Percentiles rank a stretch among this genome's conserved stretches.
phyloP scores from a whole-genome alignment of 345 rosid genomes.

The Sapria himalayana region DNA sequence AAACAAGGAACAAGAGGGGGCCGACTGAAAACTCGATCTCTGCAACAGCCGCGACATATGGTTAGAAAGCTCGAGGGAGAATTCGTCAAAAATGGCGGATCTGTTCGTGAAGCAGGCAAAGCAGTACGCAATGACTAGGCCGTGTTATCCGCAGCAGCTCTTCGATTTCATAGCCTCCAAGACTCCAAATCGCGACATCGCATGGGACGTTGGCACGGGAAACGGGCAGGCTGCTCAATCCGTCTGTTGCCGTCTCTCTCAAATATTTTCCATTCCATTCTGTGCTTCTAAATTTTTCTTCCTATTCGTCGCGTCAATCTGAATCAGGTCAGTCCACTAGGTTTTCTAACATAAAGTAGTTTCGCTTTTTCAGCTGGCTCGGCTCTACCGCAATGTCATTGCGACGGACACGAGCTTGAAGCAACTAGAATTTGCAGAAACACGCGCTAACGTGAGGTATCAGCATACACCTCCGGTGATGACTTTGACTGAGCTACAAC shows the following conservation, averaged over 20 bases:
- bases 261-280: neutral
- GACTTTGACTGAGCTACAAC: constrained; percentile 22
- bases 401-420: constrained; percentile 73
- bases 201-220: constrained; percentile 83
- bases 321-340: constrained; percentile 13
- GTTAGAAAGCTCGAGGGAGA: neutral
- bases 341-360: neutral
- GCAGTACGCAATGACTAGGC: constrained; percentile 42
- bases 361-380: constrained; percentile 27
- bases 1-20: too few relatives aligned
- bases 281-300: too few relatives aligned
- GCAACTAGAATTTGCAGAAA: constrained; percentile 40
- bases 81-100: constrained; percentile 38
- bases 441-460: constrained; percentile 37
- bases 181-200: constrained; percentile 43
- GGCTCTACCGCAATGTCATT: constrained; percentile 40
- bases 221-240: constrained; percentile 65
- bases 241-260: constrained; percentile 17
- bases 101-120: constrained; percentile 59
- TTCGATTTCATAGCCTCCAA: constrained; percentile 57
- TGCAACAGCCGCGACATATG: too few relatives aligned
- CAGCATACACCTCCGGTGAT: constrained; percentile 30
- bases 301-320: too few relatives aligned
- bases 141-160: constrained; percentile 42
- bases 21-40: too few relatives aligned